Base-by-base conservation (phyloP, 116 monocot species). In the Dioscorea cayenensis region DNA sequence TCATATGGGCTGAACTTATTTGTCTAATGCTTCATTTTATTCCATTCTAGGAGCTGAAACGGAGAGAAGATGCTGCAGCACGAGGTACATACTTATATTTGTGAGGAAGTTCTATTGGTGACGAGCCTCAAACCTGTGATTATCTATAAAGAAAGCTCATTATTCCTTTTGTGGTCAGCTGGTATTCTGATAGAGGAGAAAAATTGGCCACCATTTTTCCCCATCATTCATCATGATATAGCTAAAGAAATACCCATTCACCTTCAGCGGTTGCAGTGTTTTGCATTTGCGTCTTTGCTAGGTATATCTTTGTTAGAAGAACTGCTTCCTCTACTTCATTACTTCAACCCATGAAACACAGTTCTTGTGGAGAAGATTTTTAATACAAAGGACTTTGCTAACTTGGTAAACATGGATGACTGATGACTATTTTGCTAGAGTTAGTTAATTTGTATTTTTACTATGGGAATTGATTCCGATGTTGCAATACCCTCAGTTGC, bases 171-270 rank as follows among this genome's bases (percentile, higher is more conserved):
- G 71, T 83, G 43, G 7, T 58, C 86, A 99, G 97, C 93, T 84
- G 97, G 97, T 37, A 90, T 93, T 71, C 86, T 88, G 67, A 83
- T 93, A 58, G 89, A 93, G 72, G 89, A 86, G 66, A 99, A 93
- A 78, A 99, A 99, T 59, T 99, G 92, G 90, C 97, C 97, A 62
- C 84, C 97, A 19, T 84, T 93, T 73, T 83, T 93, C 59, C 97
- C 93, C 28, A 86, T 99, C 52, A 99, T 99, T 62, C 97, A 99
- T 82, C 84, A 89, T 81, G 97, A 99, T 76, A 99, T 99, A 77
- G 81, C 83, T 36, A 90, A 89, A 76, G 97, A 99, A 77, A 97
- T 97, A 81, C 97, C 97, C 18, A 78, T 93, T 65, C 90, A 92
- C 78, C 68, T 93, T 32, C 97, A 93, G 76, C 74, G 86, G 65